A percentile compares a stretch with the other conserved stretches of the same genome.
These are phyloP conservation scores for Talaromyces amestolkiae DNA, from an alignment of 2,329 filamentous ascomycete species.

Conservation along the genomic window DNA sequence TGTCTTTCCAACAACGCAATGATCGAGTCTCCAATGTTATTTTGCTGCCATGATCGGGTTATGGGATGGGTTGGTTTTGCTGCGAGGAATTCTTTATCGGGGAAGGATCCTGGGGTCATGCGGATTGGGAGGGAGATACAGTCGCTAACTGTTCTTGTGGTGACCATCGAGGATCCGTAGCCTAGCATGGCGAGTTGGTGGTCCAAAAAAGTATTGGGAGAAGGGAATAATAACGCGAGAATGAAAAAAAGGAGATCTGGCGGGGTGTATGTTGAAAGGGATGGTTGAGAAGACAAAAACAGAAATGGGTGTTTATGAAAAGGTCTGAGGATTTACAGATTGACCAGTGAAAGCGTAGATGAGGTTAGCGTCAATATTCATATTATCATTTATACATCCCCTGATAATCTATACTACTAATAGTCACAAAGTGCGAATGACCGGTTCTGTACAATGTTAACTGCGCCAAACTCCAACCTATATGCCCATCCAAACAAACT, in stretches of 20 bases:
- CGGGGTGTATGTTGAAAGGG: background rate
- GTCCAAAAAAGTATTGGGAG: background rate
- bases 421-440: background rate
- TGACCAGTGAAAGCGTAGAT: too few species aligned
- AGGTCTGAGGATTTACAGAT: background rate
- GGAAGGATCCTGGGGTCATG: background rate
- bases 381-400: background rate
- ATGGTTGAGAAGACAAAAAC: background rate
- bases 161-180: background rate
- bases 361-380: background rate
- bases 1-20: background rate
- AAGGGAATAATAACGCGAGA: background rate
- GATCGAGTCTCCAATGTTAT: background rate
- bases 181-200: background rate
- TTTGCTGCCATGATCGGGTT: background rate
- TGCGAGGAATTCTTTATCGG: conserved; percentile 1
- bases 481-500: conserved; percentile 15
- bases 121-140: background rate
- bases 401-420: background rate
- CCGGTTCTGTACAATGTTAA: background rate
- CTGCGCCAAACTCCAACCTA: conserved; percentile 17
- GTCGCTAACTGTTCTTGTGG: background rate
- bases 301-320: too few species aligned
- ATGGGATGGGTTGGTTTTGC: background rate
- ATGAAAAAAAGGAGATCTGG: background rate